These are phyloP conservation scores for Cardamine chenopodiifolia DNA, from an alignment of 345 rosid species.

Conservation along the genomic window DNA sequence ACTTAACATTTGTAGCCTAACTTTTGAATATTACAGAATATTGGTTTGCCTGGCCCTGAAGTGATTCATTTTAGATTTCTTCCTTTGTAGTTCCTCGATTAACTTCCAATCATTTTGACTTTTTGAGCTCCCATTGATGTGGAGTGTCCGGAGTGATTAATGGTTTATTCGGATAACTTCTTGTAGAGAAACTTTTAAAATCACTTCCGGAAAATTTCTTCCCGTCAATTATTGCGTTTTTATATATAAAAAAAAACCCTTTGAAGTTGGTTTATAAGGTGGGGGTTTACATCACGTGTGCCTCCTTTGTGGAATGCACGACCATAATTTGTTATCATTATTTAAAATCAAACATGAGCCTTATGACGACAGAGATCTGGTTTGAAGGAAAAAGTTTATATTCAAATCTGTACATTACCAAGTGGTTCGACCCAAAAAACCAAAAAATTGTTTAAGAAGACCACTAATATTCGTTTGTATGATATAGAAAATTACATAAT, in stretches of 20 bases:
- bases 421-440: no score
- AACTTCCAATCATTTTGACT: conserved; percentile 1
- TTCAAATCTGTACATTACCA: no score
- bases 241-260: no score
- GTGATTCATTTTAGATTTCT: not conserved
- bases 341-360: not conserved
- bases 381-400: no score
- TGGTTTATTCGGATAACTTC: not conserved
- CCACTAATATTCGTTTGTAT: not conserved
- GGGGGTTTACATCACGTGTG: not conserved
- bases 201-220: not conserved
- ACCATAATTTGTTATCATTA: not conserved
- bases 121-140: conserved; percentile 2
- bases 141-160: not conserved
- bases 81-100: not conserved
- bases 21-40: not conserved
- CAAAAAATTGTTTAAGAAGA: no score
- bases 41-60: not conserved
- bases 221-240: not conserved
- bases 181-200: not conserved
- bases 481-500: no score
- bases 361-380: not conserved
- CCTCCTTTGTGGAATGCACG: conserved; percentile 15
- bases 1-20: not conserved
- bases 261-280: not conserved